A percentile compares a stretch with the other conserved stretches of the same genome.
Conservation (phyloP, 148 eudicot species). For the Cornus controversa region DNA sequence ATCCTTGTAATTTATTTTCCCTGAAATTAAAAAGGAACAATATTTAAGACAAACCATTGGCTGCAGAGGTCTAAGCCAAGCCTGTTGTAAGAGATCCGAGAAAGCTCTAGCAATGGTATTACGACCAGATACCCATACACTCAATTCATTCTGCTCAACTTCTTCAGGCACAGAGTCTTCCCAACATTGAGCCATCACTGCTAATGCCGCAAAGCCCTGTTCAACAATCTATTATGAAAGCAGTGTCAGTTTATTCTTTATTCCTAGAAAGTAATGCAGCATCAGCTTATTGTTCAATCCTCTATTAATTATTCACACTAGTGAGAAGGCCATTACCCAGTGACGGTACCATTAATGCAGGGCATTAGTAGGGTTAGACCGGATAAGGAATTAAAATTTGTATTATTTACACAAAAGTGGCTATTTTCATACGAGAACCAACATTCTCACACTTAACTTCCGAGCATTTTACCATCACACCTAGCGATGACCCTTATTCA, state of each 20-base stretch:
- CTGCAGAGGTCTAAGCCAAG: constrained; percentile 56
- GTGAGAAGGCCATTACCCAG: too few relatives aligned
- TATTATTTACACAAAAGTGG: too few relatives aligned
- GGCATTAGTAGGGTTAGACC: too few relatives aligned
- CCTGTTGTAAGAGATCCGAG: constrained; percentile 63
- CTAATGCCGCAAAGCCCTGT: constrained; percentile 63
- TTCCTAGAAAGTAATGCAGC: background rate
- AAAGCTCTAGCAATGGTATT: constrained; percentile 51
- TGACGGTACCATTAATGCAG: too few relatives aligned
- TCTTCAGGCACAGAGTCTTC: constrained; percentile 53
- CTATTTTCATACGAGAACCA: too few relatives aligned
- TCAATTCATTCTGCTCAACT: constrained; percentile 34
- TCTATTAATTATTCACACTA: background rate
- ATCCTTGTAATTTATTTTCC: background rate
- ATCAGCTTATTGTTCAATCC: background rate
- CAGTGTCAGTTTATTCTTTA: constrained; percentile 4
- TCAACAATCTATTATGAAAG: constrained; percentile 44
- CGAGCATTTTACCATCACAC: background rate
- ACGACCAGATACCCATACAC: constrained; percentile 42
- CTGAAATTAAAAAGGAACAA: background rate
- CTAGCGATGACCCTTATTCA: background rate
- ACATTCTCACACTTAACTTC: too few relatives aligned
- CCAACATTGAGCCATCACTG: constrained; percentile 76
- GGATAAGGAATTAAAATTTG: too few relatives aligned
- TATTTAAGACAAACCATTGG: constrained; percentile 42